Percentiles rank a stretch among this genome's conserved stretches.
Conservation (phyloP, 306 rosid species). For the Cyclanthera cordifolia region DNA sequence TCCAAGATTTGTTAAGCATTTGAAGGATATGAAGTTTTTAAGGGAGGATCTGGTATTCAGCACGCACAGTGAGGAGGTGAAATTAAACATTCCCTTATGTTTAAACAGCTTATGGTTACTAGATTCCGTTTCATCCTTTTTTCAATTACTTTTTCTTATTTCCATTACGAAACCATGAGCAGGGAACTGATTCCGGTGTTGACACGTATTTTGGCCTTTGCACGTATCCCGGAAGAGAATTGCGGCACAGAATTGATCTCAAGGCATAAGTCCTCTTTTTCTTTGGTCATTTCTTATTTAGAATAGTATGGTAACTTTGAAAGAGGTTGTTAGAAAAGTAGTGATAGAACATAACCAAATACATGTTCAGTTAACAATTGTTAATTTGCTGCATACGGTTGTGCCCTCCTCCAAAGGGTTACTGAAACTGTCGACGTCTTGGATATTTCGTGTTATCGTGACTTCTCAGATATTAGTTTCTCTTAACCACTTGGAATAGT, state of each 20-base stretch:
- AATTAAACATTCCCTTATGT: slow-evolving; percentile 12
- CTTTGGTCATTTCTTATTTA: background rate
- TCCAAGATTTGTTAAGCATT: slow-evolving; percentile 47
- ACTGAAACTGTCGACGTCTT: no score
- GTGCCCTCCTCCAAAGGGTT: background rate
- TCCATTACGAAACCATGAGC: slow-evolving; percentile 8
- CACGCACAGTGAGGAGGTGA: slow-evolving; percentile 84
- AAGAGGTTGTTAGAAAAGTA: background rate
- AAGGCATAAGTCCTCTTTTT: slow-evolving; percentile 35
- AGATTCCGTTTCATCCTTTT: background rate
- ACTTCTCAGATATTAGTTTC: no score
- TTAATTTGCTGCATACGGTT: background rate
- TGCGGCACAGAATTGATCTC: slow-evolving; percentile 76
- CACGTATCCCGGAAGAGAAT: slow-evolving; percentile 77
- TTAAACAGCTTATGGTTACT: slow-evolving; percentile 2
- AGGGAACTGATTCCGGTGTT: slow-evolving; percentile 80
- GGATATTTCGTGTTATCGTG: no score
- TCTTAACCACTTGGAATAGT: no score
- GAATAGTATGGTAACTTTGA: background rate
- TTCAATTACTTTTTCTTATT: background rate
- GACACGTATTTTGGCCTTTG: slow-evolving; percentile 92
- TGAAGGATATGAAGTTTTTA: slow-evolving; percentile 70
- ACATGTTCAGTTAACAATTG: background rate
- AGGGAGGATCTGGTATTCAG: slow-evolving; percentile 86
- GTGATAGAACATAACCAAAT: background rate